Evolutionary conservation across 2,329 filamentous ascomycete species (phyloP).

Genomic region (Lachnellula cervina): DNA sequence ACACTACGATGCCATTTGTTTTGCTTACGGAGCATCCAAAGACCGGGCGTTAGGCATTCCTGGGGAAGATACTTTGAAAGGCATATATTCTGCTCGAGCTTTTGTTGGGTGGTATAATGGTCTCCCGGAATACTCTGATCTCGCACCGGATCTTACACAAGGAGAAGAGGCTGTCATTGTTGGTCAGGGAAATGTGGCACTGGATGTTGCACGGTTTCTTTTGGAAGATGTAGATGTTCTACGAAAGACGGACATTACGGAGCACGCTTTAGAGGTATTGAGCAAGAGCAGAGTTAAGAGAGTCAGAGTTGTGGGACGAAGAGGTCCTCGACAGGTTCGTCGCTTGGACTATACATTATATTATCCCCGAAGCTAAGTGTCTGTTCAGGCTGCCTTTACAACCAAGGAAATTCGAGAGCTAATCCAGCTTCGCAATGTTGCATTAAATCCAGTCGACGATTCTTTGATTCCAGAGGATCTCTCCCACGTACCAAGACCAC

Average conservation of each 20-base stretch:
- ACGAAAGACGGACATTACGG: slow-evolving; percentile 81
- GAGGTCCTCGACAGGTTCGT: slow-evolving; percentile 78
- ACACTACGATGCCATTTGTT: slow-evolving; percentile 88
- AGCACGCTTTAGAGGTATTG: slow-evolving; percentile 71
- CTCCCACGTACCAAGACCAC: slow-evolving; percentile 67
- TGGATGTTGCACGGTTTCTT: slow-evolving; percentile 88
- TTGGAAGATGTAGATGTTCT: slow-evolving; percentile 70
- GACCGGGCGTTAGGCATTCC: slow-evolving; percentile 75
- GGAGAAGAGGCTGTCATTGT: slow-evolving; percentile 84
- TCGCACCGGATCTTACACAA: slow-evolving; percentile 67
- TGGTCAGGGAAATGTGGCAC: slow-evolving; percentile 91
- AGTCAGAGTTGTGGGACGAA: slow-evolving; percentile 81
- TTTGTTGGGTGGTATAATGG: slow-evolving; percentile 99
- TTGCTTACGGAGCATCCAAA: slow-evolving; percentile 86
- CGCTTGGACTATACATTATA: not conserved
- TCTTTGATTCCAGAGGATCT: slow-evolving; percentile 63
- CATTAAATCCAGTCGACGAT: slow-evolving; percentile 64
- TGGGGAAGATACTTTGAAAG: slow-evolving; percentile 67
- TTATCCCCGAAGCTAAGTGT: slow-evolving; percentile 5
- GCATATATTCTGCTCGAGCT: slow-evolving; percentile 81
- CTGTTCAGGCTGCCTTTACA: slow-evolving; percentile 73
- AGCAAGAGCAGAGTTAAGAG: slow-evolving; percentile 68
- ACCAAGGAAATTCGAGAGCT: slow-evolving; percentile 93
- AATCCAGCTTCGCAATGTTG: slow-evolving; percentile 67
- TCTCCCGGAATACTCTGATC: slow-evolving; percentile 69